Evolutionary conservation across 1,284 basidiomycete genomes (phyloP), one percentile per base, ranked within the genome.

Genomic region (Boletus sp.): DNA sequence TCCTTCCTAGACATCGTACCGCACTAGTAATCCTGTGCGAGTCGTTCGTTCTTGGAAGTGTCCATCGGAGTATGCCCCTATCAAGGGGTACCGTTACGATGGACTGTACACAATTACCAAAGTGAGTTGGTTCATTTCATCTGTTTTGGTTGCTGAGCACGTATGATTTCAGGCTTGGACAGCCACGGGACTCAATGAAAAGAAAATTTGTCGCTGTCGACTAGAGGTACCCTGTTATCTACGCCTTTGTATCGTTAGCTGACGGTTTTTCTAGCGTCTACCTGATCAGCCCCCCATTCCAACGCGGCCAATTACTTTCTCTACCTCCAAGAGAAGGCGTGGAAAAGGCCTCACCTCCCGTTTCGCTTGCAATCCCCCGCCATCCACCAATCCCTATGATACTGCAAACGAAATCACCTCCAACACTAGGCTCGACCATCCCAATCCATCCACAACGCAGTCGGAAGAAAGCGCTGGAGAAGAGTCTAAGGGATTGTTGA

Each of bases 1-100:
- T 13, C 10, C 17, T 19, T 44, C 35, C 33, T 22, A 68, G 65
- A 5, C 44, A n/a, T 64, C 65, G 3, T 45, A 17, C 25, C 1
- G 17, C 0, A 64, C 60, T 9, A 48, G 48, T 26, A 47, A 50
- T 0, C 54, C 64, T 2, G 35, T 64, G 8, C 52, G 62, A 17
- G 58, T 67, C 8, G 22, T 68, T 38, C 63, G 64, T 25, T 65
- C 58, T 9, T 50, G 3, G 14, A 54, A 3, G 9, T 43, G 39
- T 25, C 5, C 4, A 2, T 66, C 64, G 13, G 43, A 47, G 32
- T 64, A 65, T 50, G 58, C 64, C 5, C 62, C 62, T 10, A 5
- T 22, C 0, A 4, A 19, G 1, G 62, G 62, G 9, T 55, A 51
- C 20, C 64, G 65, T 7, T 64, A 67, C 17, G 65, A 67, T 26